Base-by-base conservation (phyloP, 768 basidiomycete genomes). In the Daedalea quercina region DNA sequence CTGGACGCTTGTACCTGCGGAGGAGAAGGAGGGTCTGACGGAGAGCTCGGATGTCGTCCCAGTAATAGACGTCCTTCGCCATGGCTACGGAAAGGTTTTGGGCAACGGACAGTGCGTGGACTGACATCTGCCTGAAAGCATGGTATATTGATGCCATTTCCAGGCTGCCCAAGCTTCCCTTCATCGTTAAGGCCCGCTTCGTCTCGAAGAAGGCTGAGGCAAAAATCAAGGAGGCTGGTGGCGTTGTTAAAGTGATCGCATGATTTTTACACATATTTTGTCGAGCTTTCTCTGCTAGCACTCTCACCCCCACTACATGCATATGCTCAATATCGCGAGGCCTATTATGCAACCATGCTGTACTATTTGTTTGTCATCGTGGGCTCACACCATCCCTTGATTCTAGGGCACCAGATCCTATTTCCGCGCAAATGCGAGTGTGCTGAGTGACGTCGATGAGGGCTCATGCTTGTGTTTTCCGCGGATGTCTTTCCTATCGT, bases 131-230 rank as follows among this genome's bases (percentile, higher is more conserved):
- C 33, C 20, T 19, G 26, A 15, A 9, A 9, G 50, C 37, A 19
- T 19, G 35, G 23, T 9, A 25, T 3, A 22, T 19, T 33, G 15
- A 25, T 22, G 28, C 53, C 31, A 35, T 20, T 22, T n/a, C 3
- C 57, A 87, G 91, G 60, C 80, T 98, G 58, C 91, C 92, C 58
- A 85, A 85, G 67, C 73, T 90, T 47, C 96, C 96, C 15, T 91
- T 93, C 77, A 98, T 99, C 66, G 90, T 99, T 64, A 98, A 98
- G 78, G 94, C 96, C 51, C 93, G 96, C 57, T 95, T 86, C 66
- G 94, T 97, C 50, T 95, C 93, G 40, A 78, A 73, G 61, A 85
- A 79, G 65, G 94, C 94, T 58, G 90, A 93, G 90, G 66, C 64
- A 31, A 92, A 92, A 73, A 93, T 93, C 77, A 92, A 90, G 75